A percentile compares a stretch with the other conserved stretches of the same genome.
Evolutionary conservation across 371 early-diverging fungal genomes (phyloP).

Genomic region (Rhizopus sp.): DNA sequence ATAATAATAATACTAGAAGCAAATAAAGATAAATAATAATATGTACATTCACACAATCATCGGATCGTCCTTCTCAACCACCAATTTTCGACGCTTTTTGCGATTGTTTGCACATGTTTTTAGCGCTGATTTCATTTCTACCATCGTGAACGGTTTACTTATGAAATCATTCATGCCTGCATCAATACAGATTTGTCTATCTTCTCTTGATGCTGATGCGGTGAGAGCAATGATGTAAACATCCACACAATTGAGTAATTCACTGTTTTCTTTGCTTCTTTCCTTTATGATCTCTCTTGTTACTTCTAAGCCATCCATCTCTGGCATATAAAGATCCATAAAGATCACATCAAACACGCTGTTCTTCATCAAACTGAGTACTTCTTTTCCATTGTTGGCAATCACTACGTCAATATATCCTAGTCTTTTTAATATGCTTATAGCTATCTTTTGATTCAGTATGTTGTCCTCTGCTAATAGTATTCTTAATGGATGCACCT

Average conservation of each 20-base stretch:
- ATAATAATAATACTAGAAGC: not conserved
- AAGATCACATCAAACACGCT: conserved; percentile 51
- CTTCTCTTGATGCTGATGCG: conserved; percentile 59
- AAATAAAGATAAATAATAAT: not conserved
- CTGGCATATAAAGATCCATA: conserved; percentile 58
- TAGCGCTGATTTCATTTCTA: conserved; percentile 54
- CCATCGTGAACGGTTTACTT: conserved; percentile 58
- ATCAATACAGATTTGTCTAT: conserved; percentile 62
- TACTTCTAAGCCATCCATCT: conserved; percentile 55
- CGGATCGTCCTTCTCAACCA: conserved; percentile 28
- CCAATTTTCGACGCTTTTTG: conserved; percentile 30
- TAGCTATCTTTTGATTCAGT: conserved; percentile 63
- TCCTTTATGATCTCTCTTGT: conserved; percentile 46
- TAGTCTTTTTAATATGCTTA: conserved; percentile 55
- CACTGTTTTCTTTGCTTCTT: conserved; percentile 1
- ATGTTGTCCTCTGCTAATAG: conserved; percentile 55
- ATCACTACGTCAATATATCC: conserved; percentile 58
- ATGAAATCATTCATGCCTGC: conserved; percentile 69
- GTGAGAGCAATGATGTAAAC: conserved; percentile 64
- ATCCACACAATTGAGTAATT: conserved; percentile 41
- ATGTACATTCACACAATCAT: conserved; percentile 15
- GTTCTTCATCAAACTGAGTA: conserved; percentile 42
- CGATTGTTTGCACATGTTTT: conserved; percentile 33
- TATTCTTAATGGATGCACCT: conserved; percentile 41
- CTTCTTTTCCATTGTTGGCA: conserved; percentile 60